Conservation (phyloP, 1,284 basidiomycete genomes). For the Singerocomus rubriflavus region DNA sequence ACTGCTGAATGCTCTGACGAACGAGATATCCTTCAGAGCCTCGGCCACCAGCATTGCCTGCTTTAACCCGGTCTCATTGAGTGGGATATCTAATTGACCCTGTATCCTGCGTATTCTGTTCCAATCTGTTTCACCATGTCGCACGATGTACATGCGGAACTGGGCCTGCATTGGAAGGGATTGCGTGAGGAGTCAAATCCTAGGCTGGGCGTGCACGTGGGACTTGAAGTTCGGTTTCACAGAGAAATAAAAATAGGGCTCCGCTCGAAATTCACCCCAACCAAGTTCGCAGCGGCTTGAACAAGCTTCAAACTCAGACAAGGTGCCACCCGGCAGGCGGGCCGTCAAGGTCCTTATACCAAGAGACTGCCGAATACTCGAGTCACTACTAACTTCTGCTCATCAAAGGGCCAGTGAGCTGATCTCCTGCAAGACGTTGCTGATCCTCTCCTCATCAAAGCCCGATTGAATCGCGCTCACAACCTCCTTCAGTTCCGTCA, state of each 20-base stretch:
- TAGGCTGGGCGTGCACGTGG: not conserved
- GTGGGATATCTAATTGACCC: constrained; percentile 62
- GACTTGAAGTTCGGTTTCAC: not conserved
- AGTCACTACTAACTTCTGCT: not conserved
- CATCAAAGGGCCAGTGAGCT: constrained; percentile 25
- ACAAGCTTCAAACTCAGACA: no score
- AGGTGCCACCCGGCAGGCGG: no score
- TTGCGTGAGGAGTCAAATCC: not conserved
- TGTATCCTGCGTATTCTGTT: constrained; percentile 62
- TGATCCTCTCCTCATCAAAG: constrained; percentile 59
- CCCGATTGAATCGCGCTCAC: constrained; percentile 39
- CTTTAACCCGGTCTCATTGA: constrained; percentile 55
- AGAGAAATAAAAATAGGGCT: no score
- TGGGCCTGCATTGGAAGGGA: constrained; percentile 20
- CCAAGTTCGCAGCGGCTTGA: no score
- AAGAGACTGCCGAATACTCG: not conserved
- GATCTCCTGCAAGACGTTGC: constrained; percentile 51
- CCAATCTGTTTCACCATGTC: constrained; percentile 73
- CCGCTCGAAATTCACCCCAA: no score
- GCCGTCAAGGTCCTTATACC: no score
- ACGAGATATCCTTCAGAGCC: constrained; percentile 48
- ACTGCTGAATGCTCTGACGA: constrained; percentile 58
- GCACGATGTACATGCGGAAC: constrained; percentile 58
- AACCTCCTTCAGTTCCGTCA: constrained; percentile 39
- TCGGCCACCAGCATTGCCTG: constrained; percentile 57